These are phyloP conservation scores for Mesembryanthemum crystallinum DNA, from an alignment of 148 eudicot species.

Conservation along the genomic window DNA sequence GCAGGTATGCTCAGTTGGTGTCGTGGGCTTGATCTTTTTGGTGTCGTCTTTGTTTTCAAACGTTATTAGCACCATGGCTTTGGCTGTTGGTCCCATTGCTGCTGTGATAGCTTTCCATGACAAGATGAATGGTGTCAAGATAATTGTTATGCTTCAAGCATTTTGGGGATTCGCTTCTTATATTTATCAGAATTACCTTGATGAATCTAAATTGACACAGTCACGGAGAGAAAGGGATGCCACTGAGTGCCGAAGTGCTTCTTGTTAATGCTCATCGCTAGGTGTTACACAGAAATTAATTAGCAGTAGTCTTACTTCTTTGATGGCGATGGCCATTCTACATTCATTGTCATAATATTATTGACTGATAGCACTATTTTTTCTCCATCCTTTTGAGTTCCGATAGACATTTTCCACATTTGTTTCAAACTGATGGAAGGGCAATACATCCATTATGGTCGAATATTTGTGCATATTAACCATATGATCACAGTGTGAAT, in stretches of 20 bases:
- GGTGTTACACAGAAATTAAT: not conserved
- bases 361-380: not conserved
- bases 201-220: slow-evolving; percentile 34
- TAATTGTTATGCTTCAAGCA: slow-evolving; percentile 65
- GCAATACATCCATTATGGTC: too few relatives aligned
- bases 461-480: too few relatives aligned
- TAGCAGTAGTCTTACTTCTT: slow-evolving; percentile 1
- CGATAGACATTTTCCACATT: too few relatives aligned
- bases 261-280: slow-evolving; percentile 12
- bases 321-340: slow-evolving; percentile 10
- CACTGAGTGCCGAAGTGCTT: slow-evolving; percentile 21
- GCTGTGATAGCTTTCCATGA: slow-evolving; percentile 68
- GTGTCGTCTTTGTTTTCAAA: slow-evolving; percentile 88
- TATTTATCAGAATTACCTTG: slow-evolving; percentile 80
- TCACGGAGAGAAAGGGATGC: slow-evolving; percentile 16
- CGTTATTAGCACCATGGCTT: slow-evolving; percentile 75
- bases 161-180: slow-evolving; percentile 80
- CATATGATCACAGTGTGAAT: too few relatives aligned
- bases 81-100: slow-evolving; percentile 78
- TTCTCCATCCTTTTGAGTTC: not conserved
- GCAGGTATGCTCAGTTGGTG: slow-evolving; percentile 88
- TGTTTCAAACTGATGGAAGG: too few relatives aligned
- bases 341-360: not conserved
- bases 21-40: slow-evolving; percentile 71
- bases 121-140: slow-evolving; percentile 74